Evolutionary conservation across 768 basidiomycete species (phyloP).

Genomic region (Lactarius pseudohatsudake): DNA sequence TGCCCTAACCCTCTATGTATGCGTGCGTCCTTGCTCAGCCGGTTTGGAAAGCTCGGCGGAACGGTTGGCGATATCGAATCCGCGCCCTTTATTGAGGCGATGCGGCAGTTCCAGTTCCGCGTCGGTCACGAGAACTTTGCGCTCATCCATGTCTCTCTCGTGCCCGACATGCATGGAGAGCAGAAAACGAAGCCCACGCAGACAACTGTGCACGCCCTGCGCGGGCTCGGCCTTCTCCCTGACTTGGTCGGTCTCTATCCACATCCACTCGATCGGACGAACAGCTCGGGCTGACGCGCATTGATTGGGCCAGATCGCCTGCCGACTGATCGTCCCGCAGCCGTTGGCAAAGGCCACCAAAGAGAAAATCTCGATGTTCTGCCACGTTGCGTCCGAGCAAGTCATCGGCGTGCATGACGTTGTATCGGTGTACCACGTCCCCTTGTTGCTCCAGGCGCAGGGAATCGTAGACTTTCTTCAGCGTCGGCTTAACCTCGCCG

Average conservation of each 20-base stretch:
- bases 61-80: constrained; percentile 99
- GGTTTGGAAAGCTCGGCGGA: constrained; percentile 72
- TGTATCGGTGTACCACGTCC: constrained; percentile 95
- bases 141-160: constrained; percentile 92
- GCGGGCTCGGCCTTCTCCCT: constrained; percentile 89
- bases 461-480: constrained; percentile 85
- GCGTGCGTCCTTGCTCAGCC: background rate
- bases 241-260: constrained; percentile 65
- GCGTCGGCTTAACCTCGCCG: constrained; percentile 74
- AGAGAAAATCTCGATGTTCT: constrained; percentile 98
- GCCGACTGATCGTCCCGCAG: constrained; percentile 77
- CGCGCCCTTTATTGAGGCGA: constrained; percentile 96
- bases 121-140: constrained; percentile 97
- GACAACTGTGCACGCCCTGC: constrained; percentile 90
- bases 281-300: constrained; percentile 4
- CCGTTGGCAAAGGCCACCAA: constrained; percentile 85
- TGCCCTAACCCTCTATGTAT: constrained; percentile 21
- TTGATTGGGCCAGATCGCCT: constrained; percentile 70
- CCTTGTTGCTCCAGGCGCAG: constrained; percentile 86
- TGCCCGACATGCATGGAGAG: constrained; percentile 98
- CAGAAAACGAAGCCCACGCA: constrained; percentile 99
- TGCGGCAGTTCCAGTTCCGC: constrained; percentile 99
- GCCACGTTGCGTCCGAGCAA: constrained; percentile 86
- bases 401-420: constrained; percentile 97
- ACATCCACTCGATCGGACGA: background rate